Evolutionary conservation across 345 rosid genomes (phyloP).

Genomic region (Clausena lansium): DNA sequence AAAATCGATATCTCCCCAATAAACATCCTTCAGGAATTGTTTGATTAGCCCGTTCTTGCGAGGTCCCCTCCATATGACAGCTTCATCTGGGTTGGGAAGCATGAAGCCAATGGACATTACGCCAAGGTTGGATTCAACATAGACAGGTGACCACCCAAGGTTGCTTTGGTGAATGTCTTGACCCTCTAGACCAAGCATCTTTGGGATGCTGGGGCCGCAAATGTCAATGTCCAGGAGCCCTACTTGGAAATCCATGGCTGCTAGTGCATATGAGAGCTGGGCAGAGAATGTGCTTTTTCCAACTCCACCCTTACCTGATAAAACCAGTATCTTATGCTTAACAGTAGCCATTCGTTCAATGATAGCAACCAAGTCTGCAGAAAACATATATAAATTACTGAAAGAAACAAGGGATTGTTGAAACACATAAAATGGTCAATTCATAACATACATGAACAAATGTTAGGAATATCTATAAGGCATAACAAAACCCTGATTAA

Average conservation of each 20-base stretch:
- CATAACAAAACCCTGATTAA: not conserved
- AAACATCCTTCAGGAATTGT: conserved; percentile 85
- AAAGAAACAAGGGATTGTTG: not conserved
- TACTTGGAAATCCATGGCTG: conserved; percentile 82
- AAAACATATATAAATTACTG: conserved; percentile 4
- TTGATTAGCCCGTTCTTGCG: conserved; percentile 92
- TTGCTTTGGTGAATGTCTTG: conserved; percentile 95
- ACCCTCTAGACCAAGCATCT: conserved; percentile 95
- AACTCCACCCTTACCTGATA: conserved; percentile 97
- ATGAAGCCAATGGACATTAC: conserved; percentile 98
- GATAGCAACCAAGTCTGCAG: conserved; percentile 82
- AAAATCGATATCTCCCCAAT: conserved; percentile 93
- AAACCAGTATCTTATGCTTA: conserved; percentile 82
- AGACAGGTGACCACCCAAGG: conserved; percentile 98
- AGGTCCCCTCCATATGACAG: conserved; percentile 98
- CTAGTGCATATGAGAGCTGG: conserved; percentile 84
- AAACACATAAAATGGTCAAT: not conserved
- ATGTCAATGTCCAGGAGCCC: conserved; percentile 90
- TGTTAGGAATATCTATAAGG: not conserved
- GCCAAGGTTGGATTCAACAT: conserved; percentile 92
- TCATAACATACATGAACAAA: not conserved
- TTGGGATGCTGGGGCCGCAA: conserved; percentile 96
- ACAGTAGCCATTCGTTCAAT: conserved; percentile 95
- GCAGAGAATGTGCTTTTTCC: conserved; percentile 98
- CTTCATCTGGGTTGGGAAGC: conserved; percentile 93